A percentile compares a stretch with the other conserved stretches of the same genome.
Conservation (phyloP, 208 protist species). For the Naegleria gruberi region DNA sequence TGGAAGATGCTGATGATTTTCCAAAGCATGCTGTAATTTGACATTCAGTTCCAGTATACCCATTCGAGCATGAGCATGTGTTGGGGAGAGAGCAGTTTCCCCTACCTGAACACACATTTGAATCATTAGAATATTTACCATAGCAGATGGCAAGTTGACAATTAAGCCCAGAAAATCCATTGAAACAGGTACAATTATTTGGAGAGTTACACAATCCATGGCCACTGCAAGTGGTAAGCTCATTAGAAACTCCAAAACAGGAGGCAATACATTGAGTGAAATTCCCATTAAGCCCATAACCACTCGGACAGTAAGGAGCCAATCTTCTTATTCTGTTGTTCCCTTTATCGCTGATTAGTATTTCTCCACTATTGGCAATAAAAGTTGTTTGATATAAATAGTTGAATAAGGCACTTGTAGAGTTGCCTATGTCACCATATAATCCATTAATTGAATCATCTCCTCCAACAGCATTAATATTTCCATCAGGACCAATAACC, state of each 20-base stretch:
- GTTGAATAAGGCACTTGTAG: no score
- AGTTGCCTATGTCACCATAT: no score
- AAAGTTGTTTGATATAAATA: no score
- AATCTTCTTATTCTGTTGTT: no score
- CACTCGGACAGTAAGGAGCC: no score
- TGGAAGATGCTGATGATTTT: not conserved
- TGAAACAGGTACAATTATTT: not conserved
- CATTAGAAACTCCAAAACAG: not conserved
- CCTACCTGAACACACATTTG: not conserved
- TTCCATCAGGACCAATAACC: no score
- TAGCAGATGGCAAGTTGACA: not conserved
- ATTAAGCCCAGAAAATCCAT: not conserved
- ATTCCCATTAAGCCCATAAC: no score
- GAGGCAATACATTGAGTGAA: no score
- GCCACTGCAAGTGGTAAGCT: not conserved
- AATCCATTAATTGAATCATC: no score
- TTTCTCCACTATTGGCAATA: no score
- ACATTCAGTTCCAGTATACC: not conserved
- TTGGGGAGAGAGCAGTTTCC: not conserved
- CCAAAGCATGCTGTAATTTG: not conserved
- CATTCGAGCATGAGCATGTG: not conserved
- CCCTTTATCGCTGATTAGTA: no score
- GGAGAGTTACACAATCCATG: not conserved
- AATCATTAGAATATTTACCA: not conserved
- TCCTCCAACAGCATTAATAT: no score